Evolutionary conservation across 441 rosid genomes (phyloP), one percentile per base, ranked within the genome.

Genomic region (Adansonia rubrostipa): DNA sequence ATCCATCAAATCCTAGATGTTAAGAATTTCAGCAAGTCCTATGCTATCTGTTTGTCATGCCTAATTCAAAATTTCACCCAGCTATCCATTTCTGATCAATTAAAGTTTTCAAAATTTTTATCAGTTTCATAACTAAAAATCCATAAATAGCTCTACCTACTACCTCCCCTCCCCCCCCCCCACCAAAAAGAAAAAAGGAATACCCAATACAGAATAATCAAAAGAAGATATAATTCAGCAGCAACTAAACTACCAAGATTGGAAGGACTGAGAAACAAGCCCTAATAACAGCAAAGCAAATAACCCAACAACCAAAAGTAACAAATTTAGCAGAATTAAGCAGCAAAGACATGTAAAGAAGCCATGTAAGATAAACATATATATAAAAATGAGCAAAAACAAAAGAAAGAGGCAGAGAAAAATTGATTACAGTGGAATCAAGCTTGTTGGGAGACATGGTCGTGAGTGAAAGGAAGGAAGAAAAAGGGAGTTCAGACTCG

Each of bases 361-460:
- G 24, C 33, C 75, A 53, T 14, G 47, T 71, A 71, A 14, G 24
- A 71, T 22, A 53, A 15, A 45, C 33, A 20, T 7, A 60, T 1
- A 33, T 9, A 63, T 5, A 24, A 9, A 28, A 64, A 13, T 10
- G 45, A 14, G 58, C 28, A 72, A 28, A 53, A 14, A 14, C 1
- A 57, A 3, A 42, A 8, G 58, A 64, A 28, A 60, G 61, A 57
- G 24, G 10, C 45, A 77, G 15, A 28, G 79, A 80, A 73, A 63
- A 40, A 67, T 61, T 74, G 78, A 74, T 77, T 89, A 94, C 97
- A 85, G 88, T 72, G 47, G 91, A 75, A 86, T 85, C 86, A 85
- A 85, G 80, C 87, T 88, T 82, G 89, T 78, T 71, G 58, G 92
- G 88, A 80, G 97, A 84, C 96, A 94, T 93, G 85, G 64, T 24